These are phyloP conservation scores for Dioszegia crocea DNA, from an alignment of 768 basidiomycete species.

Conservation along the genomic window DNA sequence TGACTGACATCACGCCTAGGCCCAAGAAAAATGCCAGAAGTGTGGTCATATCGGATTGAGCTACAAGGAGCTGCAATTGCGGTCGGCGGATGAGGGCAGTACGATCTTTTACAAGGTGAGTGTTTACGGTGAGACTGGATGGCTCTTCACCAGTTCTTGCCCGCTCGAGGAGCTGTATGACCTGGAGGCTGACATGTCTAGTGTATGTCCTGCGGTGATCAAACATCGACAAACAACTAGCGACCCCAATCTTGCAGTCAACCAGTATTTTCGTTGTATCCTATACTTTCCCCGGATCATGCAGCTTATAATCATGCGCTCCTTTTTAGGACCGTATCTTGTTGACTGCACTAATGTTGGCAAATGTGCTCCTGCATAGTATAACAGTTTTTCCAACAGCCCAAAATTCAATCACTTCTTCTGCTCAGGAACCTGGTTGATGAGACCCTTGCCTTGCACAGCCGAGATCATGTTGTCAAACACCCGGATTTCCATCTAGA, in stretches of 20 bases:
- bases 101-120: conserved; percentile 90
- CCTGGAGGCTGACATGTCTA: conserved; percentile 28
- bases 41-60: conserved; percentile 82
- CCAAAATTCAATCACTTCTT: not conserved
- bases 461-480: conserved; percentile 40
- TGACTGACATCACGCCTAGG: conserved; percentile 53
- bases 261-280: no score
- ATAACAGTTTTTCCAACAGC: no score
- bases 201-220: conserved; percentile 46
- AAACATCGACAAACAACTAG: conserved; percentile 50
- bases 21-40: conserved; percentile 80
- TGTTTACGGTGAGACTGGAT: conserved; percentile 24
- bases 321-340: no score
- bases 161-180: no score
- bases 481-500: conserved; percentile 39
- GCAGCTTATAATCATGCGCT: not conserved
- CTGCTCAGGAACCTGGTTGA: conserved; percentile 45
- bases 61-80: conserved; percentile 83
- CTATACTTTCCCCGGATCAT: no score
- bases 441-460: conserved; percentile 35
- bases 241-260: no score
- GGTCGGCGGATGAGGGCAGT: conserved; percentile 90
- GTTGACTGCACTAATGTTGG: not conserved
- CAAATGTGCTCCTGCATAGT: not conserved
- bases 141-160: no score